A percentile compares a stretch with the other conserved stretches of the same genome.
These are phyloP conservation scores for Ballota nigra DNA, from an alignment of 257 asterid genomes.

Conservation along the genomic window DNA sequence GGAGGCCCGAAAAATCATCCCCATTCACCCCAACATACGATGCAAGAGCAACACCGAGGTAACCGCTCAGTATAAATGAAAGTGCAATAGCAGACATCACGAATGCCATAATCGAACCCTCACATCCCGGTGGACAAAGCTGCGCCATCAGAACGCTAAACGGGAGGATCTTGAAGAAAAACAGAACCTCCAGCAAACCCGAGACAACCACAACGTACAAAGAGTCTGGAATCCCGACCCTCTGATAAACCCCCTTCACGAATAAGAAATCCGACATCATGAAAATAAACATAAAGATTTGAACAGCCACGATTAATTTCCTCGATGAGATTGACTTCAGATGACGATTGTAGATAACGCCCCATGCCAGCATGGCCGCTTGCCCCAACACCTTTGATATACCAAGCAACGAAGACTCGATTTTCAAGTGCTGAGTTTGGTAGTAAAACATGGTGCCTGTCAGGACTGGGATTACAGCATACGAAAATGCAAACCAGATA, in stretches of 20 bases:
- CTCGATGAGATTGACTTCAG: slow-evolving; percentile 74
- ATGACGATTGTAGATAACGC: slow-evolving; percentile 52
- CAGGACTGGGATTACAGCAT: slow-evolving; percentile 75
- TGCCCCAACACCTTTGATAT: slow-evolving; percentile 92
- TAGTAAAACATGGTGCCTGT: slow-evolving; percentile 94
- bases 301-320: slow-evolving; percentile 65
- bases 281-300: slow-evolving; percentile 55
- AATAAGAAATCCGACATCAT: slow-evolving; percentile 73
- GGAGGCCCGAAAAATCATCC: slow-evolving; percentile 70
- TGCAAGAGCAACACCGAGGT: slow-evolving; percentile 80
- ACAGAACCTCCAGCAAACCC: slow-evolving; percentile 76
- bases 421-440: slow-evolving; percentile 78
- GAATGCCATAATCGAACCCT: slow-evolving; percentile 95
- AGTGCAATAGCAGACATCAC: slow-evolving; percentile 83
- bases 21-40: slow-evolving; percentile 56
- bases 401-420: slow-evolving; percentile 80
- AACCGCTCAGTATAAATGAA: slow-evolving; percentile 76
- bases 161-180: slow-evolving; percentile 83
- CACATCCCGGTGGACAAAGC: slow-evolving; percentile 91
- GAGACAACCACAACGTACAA: slow-evolving; percentile 66
- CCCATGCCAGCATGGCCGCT: slow-evolving; percentile 92
- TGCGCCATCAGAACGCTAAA: slow-evolving; percentile 76
- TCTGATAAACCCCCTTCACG: slow-evolving; percentile 66
- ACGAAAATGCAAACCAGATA: slow-evolving; percentile 77
- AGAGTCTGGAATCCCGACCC: slow-evolving; percentile 71